Conservation (phyloP, 345 rosid genomes). For the Murraya paniculata region DNA sequence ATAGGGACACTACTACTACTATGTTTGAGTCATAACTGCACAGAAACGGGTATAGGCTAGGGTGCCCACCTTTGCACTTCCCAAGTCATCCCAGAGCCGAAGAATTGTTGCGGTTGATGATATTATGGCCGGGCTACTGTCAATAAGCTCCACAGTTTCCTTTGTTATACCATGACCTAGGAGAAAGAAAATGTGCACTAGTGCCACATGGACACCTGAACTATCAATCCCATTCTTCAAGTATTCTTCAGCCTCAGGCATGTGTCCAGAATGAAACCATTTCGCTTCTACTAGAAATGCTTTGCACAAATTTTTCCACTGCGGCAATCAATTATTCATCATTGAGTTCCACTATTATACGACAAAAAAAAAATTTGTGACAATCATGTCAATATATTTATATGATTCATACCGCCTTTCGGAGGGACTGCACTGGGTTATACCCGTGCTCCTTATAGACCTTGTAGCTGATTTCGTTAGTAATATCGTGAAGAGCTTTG, state of each 20-base stretch:
- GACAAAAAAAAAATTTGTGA: neutral
- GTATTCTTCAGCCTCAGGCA: conserved; percentile 44
- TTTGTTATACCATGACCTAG: conserved; percentile 35
- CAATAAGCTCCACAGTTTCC: conserved; percentile 31
- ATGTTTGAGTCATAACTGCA: no score
- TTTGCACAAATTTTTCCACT: conserved; percentile 54
- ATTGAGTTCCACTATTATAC: no score
- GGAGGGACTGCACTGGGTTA: conserved; percentile 37
- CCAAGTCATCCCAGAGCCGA: conserved; percentile 62
- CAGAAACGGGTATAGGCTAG: no score
- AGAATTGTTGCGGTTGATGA: conserved; percentile 46
- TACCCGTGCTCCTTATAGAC: conserved; percentile 30
- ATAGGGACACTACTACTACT: no score
- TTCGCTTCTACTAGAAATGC: conserved; percentile 61
- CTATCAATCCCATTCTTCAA: conserved; percentile 55
- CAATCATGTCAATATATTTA: neutral
- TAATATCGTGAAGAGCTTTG: conserved; percentile 40
- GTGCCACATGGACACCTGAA: conserved; percentile 46
- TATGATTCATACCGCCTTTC: conserved; percentile 32
- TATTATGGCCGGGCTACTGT: conserved; percentile 31
- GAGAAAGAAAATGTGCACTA: conserved; percentile 49
- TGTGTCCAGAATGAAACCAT: conserved; percentile 45
- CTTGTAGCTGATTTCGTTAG: conserved; percentile 37
- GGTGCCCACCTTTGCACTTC: conserved; percentile 47
- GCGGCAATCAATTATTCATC: neutral